These are phyloP conservation scores for Penicillium canescens DNA, from an alignment of 495 filamentous ascomycete genomes.

Conservation along the genomic window DNA sequence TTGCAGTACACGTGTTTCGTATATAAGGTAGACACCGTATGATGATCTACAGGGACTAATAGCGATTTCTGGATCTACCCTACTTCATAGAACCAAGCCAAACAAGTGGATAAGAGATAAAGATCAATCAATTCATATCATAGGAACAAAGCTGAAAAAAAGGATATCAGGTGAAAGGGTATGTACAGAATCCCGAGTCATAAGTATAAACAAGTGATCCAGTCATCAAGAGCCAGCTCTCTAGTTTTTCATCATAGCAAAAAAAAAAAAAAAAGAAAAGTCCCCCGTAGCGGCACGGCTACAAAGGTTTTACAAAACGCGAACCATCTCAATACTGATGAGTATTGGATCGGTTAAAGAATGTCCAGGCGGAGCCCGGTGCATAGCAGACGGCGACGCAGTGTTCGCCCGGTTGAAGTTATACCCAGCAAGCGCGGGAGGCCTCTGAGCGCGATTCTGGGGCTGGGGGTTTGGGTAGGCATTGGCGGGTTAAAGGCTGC, in stretches of 20 bases:
- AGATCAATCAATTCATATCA: background rate
- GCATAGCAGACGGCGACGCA: slow-evolving; percentile 21
- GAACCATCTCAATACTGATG: slow-evolving; percentile 20
- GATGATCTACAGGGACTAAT: too few species aligned
- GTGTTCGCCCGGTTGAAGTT: slow-evolving; percentile 26
- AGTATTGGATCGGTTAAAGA: slow-evolving; percentile 25
- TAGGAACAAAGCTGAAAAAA: background rate
- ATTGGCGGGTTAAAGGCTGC: slow-evolving; percentile 20
- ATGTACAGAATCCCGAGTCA: slow-evolving; percentile 25
- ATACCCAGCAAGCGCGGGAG: slow-evolving; percentile 9
- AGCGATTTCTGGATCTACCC: too few species aligned
- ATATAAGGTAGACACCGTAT: too few species aligned
- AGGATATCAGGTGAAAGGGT: slow-evolving; percentile 14
- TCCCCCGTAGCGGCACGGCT: background rate
- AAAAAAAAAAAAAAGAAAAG: background rate
- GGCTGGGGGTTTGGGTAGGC: slow-evolving; percentile 9
- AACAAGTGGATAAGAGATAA: background rate
- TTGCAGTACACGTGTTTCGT: too few species aligned
- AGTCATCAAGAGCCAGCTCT: slow-evolving; percentile 27
- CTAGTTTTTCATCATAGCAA: slow-evolving; percentile 14
- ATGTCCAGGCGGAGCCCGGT: slow-evolving; percentile 26
- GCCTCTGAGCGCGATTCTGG: slow-evolving; percentile 1
- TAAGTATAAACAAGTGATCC: slow-evolving; percentile 17
- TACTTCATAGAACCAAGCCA: too few species aligned
- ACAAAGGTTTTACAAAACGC: too few species aligned